Percentiles rank a stretch among this genome's conserved stretches.
Conservation (phyloP, 768 basidiomycete species). For the Boletus sensibilis region DNA sequence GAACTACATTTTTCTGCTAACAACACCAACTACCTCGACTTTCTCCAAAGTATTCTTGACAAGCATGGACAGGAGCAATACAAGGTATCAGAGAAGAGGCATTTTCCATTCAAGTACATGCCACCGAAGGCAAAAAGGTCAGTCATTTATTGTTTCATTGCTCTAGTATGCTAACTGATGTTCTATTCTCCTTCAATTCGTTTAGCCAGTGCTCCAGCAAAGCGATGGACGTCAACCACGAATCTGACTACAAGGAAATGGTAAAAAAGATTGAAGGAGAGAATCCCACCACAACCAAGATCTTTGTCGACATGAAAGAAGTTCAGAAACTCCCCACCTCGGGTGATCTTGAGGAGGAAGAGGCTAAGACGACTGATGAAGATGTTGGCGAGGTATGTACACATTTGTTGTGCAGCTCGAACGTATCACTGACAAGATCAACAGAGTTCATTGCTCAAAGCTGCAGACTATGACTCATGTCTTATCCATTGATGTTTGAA, state of each 20-base stretch:
- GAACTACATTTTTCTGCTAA: not conserved
- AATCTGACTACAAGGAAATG: constrained; percentile 15
- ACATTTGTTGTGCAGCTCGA: no score
- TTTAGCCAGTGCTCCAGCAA: not conserved
- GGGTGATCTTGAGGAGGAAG: not conserved
- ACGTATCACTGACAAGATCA: no score
- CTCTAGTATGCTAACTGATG: not conserved
- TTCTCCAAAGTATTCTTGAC: constrained; percentile 7
- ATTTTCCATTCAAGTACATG: constrained; percentile 13
- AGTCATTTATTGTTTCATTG: not conserved
- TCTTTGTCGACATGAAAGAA: constrained; percentile 4
- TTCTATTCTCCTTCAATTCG: not conserved
- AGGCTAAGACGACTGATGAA: not conserved
- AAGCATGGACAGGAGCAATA: constrained; percentile 12
- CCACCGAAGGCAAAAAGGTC: constrained; percentile 6
- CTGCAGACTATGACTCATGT: no score
- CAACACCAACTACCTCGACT: not conserved
- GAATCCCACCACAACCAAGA: not conserved
- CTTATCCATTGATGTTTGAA: no score
- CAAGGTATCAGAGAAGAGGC: constrained; percentile 22
- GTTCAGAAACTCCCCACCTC: not conserved
- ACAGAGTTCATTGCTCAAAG: no score
- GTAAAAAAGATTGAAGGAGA: constrained; percentile 3
- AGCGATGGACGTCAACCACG: constrained; percentile 12
- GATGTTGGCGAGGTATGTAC: no score